Percentiles rank a stretch among this genome's conserved stretches.
Conservation (phyloP, 305 asterid genomes). For the Solanum hybrid region DNA sequence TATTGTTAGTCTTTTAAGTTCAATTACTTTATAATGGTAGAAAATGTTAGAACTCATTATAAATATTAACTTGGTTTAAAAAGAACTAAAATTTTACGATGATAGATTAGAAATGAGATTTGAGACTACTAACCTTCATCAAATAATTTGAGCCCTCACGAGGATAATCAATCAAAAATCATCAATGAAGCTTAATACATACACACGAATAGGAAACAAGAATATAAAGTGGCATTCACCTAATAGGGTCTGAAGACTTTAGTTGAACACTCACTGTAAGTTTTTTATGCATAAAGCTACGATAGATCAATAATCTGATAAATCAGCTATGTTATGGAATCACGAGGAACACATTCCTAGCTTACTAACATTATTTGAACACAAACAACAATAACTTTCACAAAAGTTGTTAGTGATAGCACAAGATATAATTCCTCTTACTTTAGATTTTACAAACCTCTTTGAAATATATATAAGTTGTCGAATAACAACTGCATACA, state of each 20-base stretch:
- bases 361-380: neutral
- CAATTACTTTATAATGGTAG: neutral
- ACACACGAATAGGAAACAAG: neutral
- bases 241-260: neutral
- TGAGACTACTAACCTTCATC: neutral
- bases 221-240: neutral
- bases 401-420: neutral
- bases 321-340: neutral
- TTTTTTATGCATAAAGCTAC: neutral
- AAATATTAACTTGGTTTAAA: neutral
- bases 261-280: neutral
- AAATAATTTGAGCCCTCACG: neutral
- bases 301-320: neutral
- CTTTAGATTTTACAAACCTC: neutral
- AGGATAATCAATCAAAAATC: neutral
- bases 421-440: too few species aligned
- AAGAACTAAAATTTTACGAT: neutral
- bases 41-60: neutral
- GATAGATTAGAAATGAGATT: neutral
- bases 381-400: neutral
- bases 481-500: neutral
- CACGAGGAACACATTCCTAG: neutral
- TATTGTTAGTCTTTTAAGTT: neutral
- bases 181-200: neutral
- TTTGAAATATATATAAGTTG: neutral